Evolutionary conservation across 306 rosid species (phyloP), one percentile per base, ranked within the genome.

Genomic region (Fagus crenata): DNA sequence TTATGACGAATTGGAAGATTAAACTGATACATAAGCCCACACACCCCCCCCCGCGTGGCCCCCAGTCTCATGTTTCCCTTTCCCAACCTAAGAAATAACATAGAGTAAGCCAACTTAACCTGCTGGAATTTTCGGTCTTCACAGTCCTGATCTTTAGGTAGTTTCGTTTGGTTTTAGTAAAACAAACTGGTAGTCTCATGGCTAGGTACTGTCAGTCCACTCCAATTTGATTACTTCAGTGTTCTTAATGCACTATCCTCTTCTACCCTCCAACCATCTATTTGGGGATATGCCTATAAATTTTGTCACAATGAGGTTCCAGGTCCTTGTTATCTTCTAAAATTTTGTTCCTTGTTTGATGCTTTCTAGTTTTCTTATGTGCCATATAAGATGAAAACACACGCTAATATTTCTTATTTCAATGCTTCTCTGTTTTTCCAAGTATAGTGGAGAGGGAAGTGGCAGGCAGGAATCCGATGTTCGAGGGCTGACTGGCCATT

Each of bases 401-500:
- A 2, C 74, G 49, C 81, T 87, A 64, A 84, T 72, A 59, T 80
- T 54, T 78, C 77, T 78, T 65, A 42, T 67, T 68, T 82, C 56
- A 58, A 53, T 46, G 42, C 39, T 81, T 71, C 49, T 65, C 51
- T 78, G 43, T 83, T 83, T 74, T 54, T 68, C 84, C 85, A 84
- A 85, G 77, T 79, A 67, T 72, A 96, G 99, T 89, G 99, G 97
- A 89, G 99, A 81, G 99, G 99, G 75, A 96, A 89, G 87, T 92
- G 99, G 99, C 92, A 91, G 86, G 93, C 97, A 64, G 98, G 99
- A 78, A 91, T 96, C 79, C 87, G 97, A 84, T 96, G 99, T 75
- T 88, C 92, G 32, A 88, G 93, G 85, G 98, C 96, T 68, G 99
- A 96, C 84, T 92, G 97, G 96, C 99, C 99, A 0, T 85, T 96